phyloP scores from a whole-genome alignment of 805 yeast genomes.

The Lachancea sp. region DNA sequence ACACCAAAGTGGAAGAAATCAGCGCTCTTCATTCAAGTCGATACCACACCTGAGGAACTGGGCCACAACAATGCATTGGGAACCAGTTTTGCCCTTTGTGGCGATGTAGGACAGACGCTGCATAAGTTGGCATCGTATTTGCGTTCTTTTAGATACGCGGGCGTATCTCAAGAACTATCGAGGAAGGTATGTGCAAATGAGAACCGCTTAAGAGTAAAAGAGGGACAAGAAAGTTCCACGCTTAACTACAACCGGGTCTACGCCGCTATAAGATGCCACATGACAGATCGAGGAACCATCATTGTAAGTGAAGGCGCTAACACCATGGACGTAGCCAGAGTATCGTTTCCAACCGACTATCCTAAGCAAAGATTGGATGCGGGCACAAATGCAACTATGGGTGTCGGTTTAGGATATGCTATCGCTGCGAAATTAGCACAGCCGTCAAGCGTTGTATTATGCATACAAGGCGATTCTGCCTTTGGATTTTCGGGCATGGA shows the following conservation, averaged over 20 bases:
- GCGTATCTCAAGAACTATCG: conserved; percentile 11
- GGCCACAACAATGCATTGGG: conserved; percentile 39
- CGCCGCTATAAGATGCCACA: conserved; percentile 38
- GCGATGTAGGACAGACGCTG: conserved; percentile 45
- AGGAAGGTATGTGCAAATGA: conserved; percentile 17
- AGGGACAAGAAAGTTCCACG: conserved; percentile 20
- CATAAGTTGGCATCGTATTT: conserved; percentile 32
- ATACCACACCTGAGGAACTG: conserved; percentile 46
- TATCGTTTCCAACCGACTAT: conserved; percentile 46
- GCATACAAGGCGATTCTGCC: conserved; percentile 72
- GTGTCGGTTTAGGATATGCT: conserved; percentile 65
- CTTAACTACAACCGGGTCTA: conserved; percentile 52
- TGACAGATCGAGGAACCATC: conserved; percentile 35
- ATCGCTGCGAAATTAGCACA: conserved; percentile 49
- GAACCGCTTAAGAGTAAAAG: conserved; percentile 30
- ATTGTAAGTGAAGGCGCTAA: conserved; percentile 68
- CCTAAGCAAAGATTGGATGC: conserved; percentile 60
- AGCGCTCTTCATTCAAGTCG: conserved; percentile 53
- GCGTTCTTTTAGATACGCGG: conserved; percentile 9
- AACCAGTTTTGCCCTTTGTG: conserved; percentile 42
- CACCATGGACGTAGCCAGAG: conserved; percentile 66
- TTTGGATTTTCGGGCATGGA: conserved; percentile 72
- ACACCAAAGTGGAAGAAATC: conserved; percentile 43
- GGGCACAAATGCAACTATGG: conserved; percentile 76
- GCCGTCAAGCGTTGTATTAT: conserved; percentile 43